Evolutionary conservation across 2,329 filamentous ascomycete genomes (phyloP), one percentile per base, ranked within the genome.

Genomic region (Epicoccum nigrum): DNA sequence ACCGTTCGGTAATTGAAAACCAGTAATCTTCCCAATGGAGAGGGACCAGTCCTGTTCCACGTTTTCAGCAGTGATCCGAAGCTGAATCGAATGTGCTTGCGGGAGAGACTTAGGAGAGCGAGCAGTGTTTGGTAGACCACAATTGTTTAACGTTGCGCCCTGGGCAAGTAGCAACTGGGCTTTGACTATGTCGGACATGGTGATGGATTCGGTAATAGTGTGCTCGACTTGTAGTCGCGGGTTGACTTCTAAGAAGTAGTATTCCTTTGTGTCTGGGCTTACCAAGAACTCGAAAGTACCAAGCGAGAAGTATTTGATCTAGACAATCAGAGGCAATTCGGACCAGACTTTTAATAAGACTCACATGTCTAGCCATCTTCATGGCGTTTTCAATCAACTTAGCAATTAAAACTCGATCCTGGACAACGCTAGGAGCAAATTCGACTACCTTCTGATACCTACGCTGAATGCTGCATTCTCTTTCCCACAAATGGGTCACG

Each of bases 271-370:
- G 0, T 67, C 52, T 9, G 79, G 77, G 49, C 81, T 81, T 11
- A 85, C 76, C 0, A 88, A 74, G 50, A 87, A 87, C 63, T 88
- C 85, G 55, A 86, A 86, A 0, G 85, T 87, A 7, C 85, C 85
- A 0, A 87, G 72, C 0, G 81, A 85, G 39, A 74, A 72, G 64
- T 87, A 87, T 4, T 75, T 69, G 42, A 84, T 78, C 71, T 79
- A 19, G 1, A 9, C 2, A 4, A 13, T 15, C 17, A 37, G 59
- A 28, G 60, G 45, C 7, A 37, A 11, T 3, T 15, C 3, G 8
- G 13, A 15, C 2, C 11, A 4, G 8, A 0, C 13, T 6, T 21
- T 6, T 1, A 1, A 20, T 11, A 13, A 7, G 7, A 55, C 72
- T 54, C 55, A 81, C 77, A 46, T 72, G 70, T 62, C 61, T 73